These are phyloP conservation scores for Ilyonectria mors-panacis DNA, from an alignment of 2,329 filamentous ascomycete species.

Conservation along the genomic window DNA sequence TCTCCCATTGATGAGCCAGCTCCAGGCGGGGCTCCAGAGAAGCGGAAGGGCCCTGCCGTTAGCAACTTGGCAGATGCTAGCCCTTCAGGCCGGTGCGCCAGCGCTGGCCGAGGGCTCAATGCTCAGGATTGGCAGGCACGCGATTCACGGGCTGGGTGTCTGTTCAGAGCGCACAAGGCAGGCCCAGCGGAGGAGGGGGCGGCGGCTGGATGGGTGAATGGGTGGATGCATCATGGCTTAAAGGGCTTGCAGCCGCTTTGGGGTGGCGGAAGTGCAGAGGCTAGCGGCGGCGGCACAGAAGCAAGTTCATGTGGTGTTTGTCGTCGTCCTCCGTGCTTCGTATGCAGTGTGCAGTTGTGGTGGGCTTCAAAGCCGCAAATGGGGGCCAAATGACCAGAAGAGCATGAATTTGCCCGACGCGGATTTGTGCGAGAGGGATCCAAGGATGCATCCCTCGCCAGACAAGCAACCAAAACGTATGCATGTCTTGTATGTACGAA, in stretches of 20 bases:
- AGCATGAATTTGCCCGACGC: neutral
- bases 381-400: slow-evolving; percentile 7
- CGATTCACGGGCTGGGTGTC: slow-evolving; percentile 25
- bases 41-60: slow-evolving; percentile 14
- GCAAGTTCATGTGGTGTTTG: slow-evolving; percentile 22
- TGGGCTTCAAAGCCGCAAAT: slow-evolving; percentile 4
- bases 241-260: slow-evolving; percentile 20
- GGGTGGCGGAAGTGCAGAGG: slow-evolving; percentile 7
- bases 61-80: slow-evolving; percentile 17
- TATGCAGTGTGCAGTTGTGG: neutral
- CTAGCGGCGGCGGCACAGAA: slow-evolving; percentile 15
- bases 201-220: slow-evolving; percentile 2
- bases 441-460: slow-evolving; percentile 5
- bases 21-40: neutral
- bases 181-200: neutral
- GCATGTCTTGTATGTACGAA: slow-evolving; percentile 20
- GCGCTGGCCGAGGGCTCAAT: slow-evolving; percentile 11
- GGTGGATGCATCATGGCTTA: slow-evolving; percentile 10
- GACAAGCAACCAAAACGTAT: slow-evolving; percentile 1
- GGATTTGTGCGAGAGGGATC: neutral
- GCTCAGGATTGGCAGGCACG: slow-evolving; percentile 22
- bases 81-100: slow-evolving; percentile 14
- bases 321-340: neutral
- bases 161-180: slow-evolving; percentile 1
- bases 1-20: slow-evolving; percentile 27